These are phyloP conservation scores for Ottelia alismoides DNA, from an alignment of 106 monocot genomes.

Conservation along the genomic window DNA sequence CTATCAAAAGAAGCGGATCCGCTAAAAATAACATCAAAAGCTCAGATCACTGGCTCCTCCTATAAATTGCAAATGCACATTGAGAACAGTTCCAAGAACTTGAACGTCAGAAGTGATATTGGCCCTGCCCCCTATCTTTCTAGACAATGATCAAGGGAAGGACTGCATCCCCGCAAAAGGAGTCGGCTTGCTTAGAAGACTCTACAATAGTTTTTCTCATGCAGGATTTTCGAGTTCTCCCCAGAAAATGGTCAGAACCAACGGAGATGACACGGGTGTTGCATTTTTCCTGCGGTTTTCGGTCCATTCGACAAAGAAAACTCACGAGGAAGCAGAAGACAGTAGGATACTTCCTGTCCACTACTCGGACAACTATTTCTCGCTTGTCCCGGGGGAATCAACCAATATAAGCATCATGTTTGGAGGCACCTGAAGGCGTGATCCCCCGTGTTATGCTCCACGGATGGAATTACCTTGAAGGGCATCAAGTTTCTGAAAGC, in stretches of 20 bases:
- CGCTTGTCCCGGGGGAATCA: constrained; percentile 72
- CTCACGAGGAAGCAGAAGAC: constrained; percentile 20
- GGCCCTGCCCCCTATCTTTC: background rate
- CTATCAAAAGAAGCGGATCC: constrained; percentile 59
- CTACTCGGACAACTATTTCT: constrained; percentile 91
- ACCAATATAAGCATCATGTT: constrained; percentile 46
- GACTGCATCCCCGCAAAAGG: too few relatives aligned
- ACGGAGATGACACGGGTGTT: constrained; percentile 56
- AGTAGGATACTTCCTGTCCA: constrained; percentile 93
- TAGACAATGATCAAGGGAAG: too few relatives aligned
- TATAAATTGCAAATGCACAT: constrained; percentile 52
- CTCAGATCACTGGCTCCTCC: constrained; percentile 35
- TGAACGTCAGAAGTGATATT: constrained; percentile 1
- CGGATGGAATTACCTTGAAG: constrained; percentile 71
- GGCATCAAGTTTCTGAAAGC: constrained; percentile 24
- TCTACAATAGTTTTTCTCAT: constrained; percentile 22
- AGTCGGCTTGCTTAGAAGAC: constrained; percentile 14
- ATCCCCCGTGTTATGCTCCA: constrained; percentile 51
- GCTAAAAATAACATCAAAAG: constrained; percentile 68
- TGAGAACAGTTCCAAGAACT: constrained; percentile 44
- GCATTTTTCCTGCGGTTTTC: constrained; percentile 93
- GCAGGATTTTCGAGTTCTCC: background rate
- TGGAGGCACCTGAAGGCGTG: constrained; percentile 55
- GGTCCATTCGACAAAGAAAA: constrained; percentile 51
- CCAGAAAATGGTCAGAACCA: constrained; percentile 18